Base-by-base conservation (phyloP, 345 rosid genomes). In the Mangifera indica region DNA sequence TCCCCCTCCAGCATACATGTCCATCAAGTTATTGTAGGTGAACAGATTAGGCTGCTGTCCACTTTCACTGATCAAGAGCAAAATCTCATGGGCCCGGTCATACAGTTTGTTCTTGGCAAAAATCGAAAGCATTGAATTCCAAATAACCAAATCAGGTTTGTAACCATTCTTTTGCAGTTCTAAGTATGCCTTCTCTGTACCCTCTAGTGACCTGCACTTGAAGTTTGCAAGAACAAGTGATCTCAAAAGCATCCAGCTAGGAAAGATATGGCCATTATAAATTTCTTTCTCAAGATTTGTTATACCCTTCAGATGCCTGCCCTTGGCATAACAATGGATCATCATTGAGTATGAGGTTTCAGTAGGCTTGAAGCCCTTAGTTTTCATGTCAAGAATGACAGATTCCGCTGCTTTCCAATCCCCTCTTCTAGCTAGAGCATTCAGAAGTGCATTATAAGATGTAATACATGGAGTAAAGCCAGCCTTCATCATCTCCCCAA, bases 221-320 rank as follows among this genome's bases (percentile, higher is more conserved):
- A 81, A 83, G 81, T 89, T 71, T 67, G 87, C 85, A 56, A 89
- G 91, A 57, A 93, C 70, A 29, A 93, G 89, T 18, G 97, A 83
- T 82, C 97, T 86, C 77, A 93, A 82, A 62, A 93, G 86, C 84
- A 93, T 87, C 98, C 97, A 91, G 87, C 94, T 93, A 10, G 98
- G 94, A 76, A 82, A 93, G 63, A 93, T 88, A n/a, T 69, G 74
- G 17, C 98, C 96, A 12, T 78, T 80, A 12, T 77, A 76, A 56
- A 93, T 91, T 74, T 84, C 88, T 20, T 81, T 78, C 82, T 90
- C 97, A 53, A 90, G 79, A 76, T 70, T 84, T 78, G 82, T 89
- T 66, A 93, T 86, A 66, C 98, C 98, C 60, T 72, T 80, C 58
- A 83, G 60, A 63, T 84, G 83, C 55, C 88, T 84, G 74, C 97